Evolutionary conservation across 2,329 filamentous ascomycete genomes (phyloP).

Genomic region (Dothideomycetes sp.): DNA sequence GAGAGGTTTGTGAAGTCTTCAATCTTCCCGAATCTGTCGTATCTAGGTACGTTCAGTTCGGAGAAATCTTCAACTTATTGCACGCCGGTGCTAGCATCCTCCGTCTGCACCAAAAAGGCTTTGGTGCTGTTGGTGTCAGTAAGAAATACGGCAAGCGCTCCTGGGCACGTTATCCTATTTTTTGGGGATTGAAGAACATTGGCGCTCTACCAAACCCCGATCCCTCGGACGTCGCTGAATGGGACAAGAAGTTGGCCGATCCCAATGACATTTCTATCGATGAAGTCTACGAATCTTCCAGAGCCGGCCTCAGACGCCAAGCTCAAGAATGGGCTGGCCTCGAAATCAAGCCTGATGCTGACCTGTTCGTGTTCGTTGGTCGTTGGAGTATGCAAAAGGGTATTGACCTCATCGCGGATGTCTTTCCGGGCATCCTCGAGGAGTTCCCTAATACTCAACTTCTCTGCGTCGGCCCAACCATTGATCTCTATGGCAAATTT

Average conservation of each 20-base stretch:
- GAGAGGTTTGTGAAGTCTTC: slow-evolving; percentile 57
- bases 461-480: slow-evolving; percentile 55
- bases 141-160: slow-evolving; percentile 61
- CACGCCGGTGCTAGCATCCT: slow-evolving; percentile 59
- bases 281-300: slow-evolving; percentile 43
- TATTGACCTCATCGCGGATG: slow-evolving; percentile 58
- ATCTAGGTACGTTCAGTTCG: slow-evolving; percentile 55
- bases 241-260: slow-evolving; percentile 46
- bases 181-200: slow-evolving; percentile 57
- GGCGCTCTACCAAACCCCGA: slow-evolving; percentile 58
- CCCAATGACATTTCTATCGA: slow-evolving; percentile 45
- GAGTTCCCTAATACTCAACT: slow-evolving; percentile 51
- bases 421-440: slow-evolving; percentile 55
- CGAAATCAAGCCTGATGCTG: slow-evolving; percentile 51
- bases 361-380: slow-evolving; percentile 60
- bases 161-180: slow-evolving; percentile 58
- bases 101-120: slow-evolving; percentile 57
- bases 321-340: slow-evolving; percentile 61
- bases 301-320: slow-evolving; percentile 48
- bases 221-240: slow-evolving; percentile 54
- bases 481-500: slow-evolving; percentile 60
- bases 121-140: slow-evolving; percentile 58
- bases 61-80: slow-evolving; percentile 59
- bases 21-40: slow-evolving; percentile 51
- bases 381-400: slow-evolving; percentile 63